Conservation (phyloP, 192 early-diverging fungal species). For the Gonapodya sp. region DNA sequence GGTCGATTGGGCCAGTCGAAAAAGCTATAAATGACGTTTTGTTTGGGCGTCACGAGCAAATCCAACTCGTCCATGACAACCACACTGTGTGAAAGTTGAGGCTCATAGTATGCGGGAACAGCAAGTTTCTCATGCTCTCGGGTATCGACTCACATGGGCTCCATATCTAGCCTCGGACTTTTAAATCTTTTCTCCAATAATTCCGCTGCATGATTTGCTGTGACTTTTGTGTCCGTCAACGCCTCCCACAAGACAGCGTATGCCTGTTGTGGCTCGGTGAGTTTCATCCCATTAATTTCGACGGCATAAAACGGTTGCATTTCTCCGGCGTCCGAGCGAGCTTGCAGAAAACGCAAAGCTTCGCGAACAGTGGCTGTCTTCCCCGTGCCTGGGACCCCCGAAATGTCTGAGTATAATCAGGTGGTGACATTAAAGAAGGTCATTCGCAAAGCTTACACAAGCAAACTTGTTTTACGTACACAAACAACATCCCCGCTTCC, state of each 20-base stretch:
- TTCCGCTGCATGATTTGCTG: constrained; percentile 64
- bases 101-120: not conserved
- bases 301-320: constrained; percentile 73
- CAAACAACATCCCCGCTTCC: constrained; percentile 73
- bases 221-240: constrained; percentile 48
- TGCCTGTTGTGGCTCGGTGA: constrained; percentile 82
- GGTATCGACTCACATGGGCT: constrained; percentile 9
- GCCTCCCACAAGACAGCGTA: constrained; percentile 77
- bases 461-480: constrained; percentile 54
- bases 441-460: not conserved
- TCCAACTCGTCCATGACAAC: constrained; percentile 97
- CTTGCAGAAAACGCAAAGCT: constrained; percentile 63
- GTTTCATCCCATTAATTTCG: constrained; percentile 96
- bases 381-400: constrained; percentile 92
- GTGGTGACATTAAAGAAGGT: not conserved
- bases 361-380: constrained; percentile 92
- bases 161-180: constrained; percentile 26
- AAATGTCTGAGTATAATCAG: constrained; percentile 79
- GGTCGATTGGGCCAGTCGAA: constrained; percentile 92
- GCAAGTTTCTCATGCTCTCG: no score
- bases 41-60: constrained; percentile 80
- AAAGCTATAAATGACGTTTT: constrained; percentile 94
- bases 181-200: constrained; percentile 66
- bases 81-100: constrained; percentile 40
- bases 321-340: constrained; percentile 46